These are phyloP conservation scores for Hyaloscypha hepaticicola DNA, from an alignment of 495 filamentous ascomycete species.

Conservation along the genomic window DNA sequence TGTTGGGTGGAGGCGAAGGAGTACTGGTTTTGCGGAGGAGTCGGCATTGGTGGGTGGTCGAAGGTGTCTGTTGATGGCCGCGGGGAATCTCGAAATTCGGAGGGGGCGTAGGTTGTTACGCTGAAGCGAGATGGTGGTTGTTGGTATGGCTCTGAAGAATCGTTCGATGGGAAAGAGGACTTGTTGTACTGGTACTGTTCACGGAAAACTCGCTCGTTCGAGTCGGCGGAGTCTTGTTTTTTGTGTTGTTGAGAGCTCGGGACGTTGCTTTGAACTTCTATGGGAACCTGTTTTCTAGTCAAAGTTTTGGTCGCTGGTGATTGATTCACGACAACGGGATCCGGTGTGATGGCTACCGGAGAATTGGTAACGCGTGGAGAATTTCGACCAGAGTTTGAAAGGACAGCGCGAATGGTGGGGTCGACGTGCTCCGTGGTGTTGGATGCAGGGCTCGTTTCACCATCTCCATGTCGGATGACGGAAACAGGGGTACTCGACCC, in stretches of 20 bases:
- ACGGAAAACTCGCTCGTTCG: constrained; percentile 34
- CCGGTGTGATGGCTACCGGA: constrained; percentile 14
- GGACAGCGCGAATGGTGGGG: constrained; percentile 26
- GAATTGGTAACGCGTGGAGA: constrained; percentile 23
- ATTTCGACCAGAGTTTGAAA: constrained; percentile 23
- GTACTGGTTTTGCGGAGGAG: constrained; percentile 12
- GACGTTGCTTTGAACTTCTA: too few relatives aligned
- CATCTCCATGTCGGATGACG: constrained; percentile 35
- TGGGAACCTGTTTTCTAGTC: neutral
- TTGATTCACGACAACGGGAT: constrained; percentile 16
- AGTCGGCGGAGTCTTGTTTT: constrained; percentile 34
- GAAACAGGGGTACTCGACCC: constrained; percentile 20
- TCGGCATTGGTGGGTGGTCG: constrained; percentile 26
- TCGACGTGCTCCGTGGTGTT: constrained; percentile 8
- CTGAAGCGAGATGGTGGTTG: constrained; percentile 71
- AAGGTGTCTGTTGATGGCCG: constrained; percentile 47
- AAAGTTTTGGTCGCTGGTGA: constrained; percentile 12
- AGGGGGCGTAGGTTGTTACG: constrained; percentile 67
- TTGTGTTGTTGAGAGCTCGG: constrained; percentile 11
- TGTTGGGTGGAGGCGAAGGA: neutral
- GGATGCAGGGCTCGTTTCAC: constrained; percentile 31
- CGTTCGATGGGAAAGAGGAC: constrained; percentile 11
- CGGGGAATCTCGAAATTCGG: constrained; percentile 50
- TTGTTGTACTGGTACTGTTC: constrained; percentile 32
- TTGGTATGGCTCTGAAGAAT: constrained; percentile 29